Evolutionary conservation across 768 basidiomycete genomes (phyloP).

Genomic region (Podaxis pistillaris): DNA sequence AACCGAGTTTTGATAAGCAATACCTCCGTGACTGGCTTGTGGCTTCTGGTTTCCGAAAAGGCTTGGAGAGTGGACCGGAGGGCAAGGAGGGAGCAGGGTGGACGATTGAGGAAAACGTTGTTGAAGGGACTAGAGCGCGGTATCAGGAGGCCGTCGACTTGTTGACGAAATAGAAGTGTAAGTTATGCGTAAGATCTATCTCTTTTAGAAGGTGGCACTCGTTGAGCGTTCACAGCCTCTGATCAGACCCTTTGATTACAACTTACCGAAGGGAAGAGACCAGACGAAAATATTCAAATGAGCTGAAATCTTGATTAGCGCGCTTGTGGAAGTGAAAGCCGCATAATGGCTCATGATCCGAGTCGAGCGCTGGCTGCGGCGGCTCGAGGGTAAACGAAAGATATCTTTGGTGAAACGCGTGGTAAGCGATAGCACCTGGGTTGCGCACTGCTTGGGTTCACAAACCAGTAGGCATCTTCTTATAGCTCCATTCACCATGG

Average conservation of each 20-base stretch:
- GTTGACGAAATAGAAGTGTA: conserved; percentile 34
- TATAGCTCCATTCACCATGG: background rate
- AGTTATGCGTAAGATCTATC: background rate
- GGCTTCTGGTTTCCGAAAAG: conserved; percentile 67
- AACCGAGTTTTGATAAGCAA: conserved; percentile 97
- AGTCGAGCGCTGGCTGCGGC: background rate
- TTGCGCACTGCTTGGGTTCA: background rate
- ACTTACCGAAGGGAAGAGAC: background rate
- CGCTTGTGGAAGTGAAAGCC: background rate
- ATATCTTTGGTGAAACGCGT: background rate
- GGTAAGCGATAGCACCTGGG: background rate
- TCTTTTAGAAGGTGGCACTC: background rate
- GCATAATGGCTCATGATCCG: background rate
- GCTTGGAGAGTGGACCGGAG: conserved; percentile 71
- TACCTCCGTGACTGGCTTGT: conserved; percentile 91
- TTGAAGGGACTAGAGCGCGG: conserved; percentile 71
- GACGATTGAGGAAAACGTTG: conserved; percentile 71
- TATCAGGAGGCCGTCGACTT: conserved; percentile 77
- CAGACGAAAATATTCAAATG: background rate
- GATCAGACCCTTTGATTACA: background rate
- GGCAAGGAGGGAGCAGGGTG: conserved; percentile 74
- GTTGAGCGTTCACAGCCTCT: background rate
- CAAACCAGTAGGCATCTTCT: background rate
- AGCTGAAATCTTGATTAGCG: background rate
- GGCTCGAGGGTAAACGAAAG: background rate